A percentile compares a stretch with the other conserved stretches of the same genome.
phyloP scores from a whole-genome alignment of 345 rosid genomes.

The Salix suchowensis region DNA sequence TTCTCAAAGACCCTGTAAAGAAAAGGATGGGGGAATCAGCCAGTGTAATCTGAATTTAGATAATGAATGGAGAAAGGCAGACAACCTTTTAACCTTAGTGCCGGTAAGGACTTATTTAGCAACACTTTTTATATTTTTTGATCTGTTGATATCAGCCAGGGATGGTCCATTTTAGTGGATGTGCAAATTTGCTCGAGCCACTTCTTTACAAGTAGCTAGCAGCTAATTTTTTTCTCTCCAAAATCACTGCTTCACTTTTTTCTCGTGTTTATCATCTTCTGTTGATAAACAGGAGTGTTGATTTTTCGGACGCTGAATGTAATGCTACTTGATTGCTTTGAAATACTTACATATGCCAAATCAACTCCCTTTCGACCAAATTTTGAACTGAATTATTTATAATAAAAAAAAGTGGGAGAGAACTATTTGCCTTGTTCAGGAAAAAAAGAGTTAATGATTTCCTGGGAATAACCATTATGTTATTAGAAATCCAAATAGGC shows the following conservation, averaged over 20 bases:
- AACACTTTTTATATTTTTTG: background rate
- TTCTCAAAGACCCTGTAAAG: slow-evolving; percentile 26
- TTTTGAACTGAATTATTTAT: too few relatives aligned
- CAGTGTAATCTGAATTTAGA: slow-evolving; percentile 25
- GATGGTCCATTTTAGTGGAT: background rate
- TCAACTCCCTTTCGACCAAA: too few relatives aligned
- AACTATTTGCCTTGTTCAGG: too few relatives aligned
- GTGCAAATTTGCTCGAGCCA: background rate
- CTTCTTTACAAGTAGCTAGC: background rate
- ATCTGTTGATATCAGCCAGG: background rate
- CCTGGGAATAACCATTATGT: too few relatives aligned
- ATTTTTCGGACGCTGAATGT: background rate
- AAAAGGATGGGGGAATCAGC: slow-evolving; percentile 28
- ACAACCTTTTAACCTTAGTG: slow-evolving; percentile 16
- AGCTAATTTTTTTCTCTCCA: background rate
- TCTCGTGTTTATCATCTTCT: background rate
- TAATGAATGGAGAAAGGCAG: slow-evolving; percentile 27
- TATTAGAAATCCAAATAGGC: too few relatives aligned
- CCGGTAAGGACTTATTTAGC: slow-evolving; percentile 22
- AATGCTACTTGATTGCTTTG: background rate
- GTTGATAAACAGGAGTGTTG: background rate
- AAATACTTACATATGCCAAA: too few relatives aligned
- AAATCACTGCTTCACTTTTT: background rate
- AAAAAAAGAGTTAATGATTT: too few relatives aligned
- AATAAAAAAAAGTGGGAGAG: too few relatives aligned